phyloP scores from a whole-genome alignment of 2,329 filamentous ascomycete species.

The Beauveria caledonica region DNA sequence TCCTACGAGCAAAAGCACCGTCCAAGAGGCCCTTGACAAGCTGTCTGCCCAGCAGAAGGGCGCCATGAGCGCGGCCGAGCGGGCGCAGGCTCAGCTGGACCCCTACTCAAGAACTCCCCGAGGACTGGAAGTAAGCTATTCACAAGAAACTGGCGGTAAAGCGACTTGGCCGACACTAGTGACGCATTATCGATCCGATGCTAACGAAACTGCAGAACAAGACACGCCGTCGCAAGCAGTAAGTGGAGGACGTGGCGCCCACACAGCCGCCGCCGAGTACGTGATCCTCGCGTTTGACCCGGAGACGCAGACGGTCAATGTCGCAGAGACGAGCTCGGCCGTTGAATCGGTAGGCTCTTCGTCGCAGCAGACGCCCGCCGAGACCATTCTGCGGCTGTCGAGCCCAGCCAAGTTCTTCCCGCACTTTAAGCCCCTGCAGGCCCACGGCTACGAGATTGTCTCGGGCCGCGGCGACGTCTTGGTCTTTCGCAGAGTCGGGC shows the following conservation, averaged over 20 bases:
- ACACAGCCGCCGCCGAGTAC: slow-evolving; percentile 31
- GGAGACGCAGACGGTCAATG: slow-evolving; percentile 45
- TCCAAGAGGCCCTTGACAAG: slow-evolving; percentile 20
- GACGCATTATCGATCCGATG: slow-evolving; percentile 21
- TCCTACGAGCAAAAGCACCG: slow-evolving; percentile 19
- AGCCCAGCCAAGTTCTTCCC: slow-evolving; percentile 59
- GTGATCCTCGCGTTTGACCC: slow-evolving; percentile 61
- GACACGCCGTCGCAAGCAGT: not conserved
- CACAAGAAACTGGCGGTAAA: slow-evolving; percentile 32
- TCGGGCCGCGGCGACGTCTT: slow-evolving; percentile 55
- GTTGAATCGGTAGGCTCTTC: slow-evolving; percentile 39
- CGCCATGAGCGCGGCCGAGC: slow-evolving; percentile 3
- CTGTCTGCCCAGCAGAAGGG: not conserved
- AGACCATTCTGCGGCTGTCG: slow-evolving; percentile 51
- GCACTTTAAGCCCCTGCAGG: slow-evolving; percentile 49
- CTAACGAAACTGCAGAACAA: slow-evolving; percentile 11
- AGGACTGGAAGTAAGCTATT: slow-evolving; percentile 40
- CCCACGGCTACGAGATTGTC: slow-evolving; percentile 58
- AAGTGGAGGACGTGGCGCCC: not conserved
- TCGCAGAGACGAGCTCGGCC: slow-evolving; percentile 52
- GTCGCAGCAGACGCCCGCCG: slow-evolving; percentile 37
- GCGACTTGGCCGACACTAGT: slow-evolving; percentile 28
- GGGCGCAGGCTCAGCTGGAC: slow-evolving; percentile 22
- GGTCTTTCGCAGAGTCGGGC: slow-evolving; percentile 54
- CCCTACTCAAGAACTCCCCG: slow-evolving; percentile 37